Conservation (phyloP, 257 asterid species). For the Solanum chiquidenum region DNA sequence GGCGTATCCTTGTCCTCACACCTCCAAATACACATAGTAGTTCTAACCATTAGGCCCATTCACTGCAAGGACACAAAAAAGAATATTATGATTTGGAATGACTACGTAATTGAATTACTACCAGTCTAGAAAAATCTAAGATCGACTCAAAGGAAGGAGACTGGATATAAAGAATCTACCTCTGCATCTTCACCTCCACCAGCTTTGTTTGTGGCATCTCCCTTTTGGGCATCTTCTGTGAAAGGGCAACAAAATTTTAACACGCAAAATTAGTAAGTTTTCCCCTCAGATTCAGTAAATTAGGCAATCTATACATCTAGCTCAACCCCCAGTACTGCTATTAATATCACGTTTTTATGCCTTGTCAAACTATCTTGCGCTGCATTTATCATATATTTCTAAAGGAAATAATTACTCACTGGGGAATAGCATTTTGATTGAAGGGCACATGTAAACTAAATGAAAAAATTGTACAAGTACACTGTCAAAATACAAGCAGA, state of each 20-base stretch:
- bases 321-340: neutral
- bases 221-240: slow-evolving; percentile 53
- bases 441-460: neutral
- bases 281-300: neutral
- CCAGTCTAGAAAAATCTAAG: neutral
- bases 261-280: neutral
- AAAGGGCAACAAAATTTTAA: neutral
- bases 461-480: neutral
- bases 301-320: neutral
- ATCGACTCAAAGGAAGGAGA: neutral
- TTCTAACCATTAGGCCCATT: slow-evolving; percentile 17
- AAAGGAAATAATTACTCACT: neutral
- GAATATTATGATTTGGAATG: neutral
- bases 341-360: neutral
- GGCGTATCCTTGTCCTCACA: slow-evolving; percentile 9
- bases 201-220: slow-evolving; percentile 37
- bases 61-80: slow-evolving; percentile 33
- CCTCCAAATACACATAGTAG: slow-evolving; percentile 11
- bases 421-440: neutral
- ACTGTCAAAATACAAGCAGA: neutral
- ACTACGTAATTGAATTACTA: neutral
- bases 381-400: neutral
- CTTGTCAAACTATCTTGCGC: neutral
- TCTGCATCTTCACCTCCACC: slow-evolving; percentile 55
- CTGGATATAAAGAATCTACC: slow-evolving; percentile 23